A percentile compares a stretch with the other conserved stretches of the same genome.
phyloP scores from a whole-genome alignment of 768 basidiomycete genomes.

The Collybiopsis confluens region DNA sequence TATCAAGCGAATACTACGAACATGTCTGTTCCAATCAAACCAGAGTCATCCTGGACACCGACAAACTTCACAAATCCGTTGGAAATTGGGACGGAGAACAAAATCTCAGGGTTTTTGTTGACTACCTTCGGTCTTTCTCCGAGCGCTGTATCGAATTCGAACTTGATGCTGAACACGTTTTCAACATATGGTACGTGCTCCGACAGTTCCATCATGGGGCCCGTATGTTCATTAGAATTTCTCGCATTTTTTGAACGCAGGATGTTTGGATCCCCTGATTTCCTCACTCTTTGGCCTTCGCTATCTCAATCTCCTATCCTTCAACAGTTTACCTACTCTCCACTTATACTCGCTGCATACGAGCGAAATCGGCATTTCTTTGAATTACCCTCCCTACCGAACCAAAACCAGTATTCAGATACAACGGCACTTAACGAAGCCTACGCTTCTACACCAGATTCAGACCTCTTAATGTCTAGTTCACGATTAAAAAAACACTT shows the following conservation, averaged over 20 bases:
- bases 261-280: constrained; percentile 40
- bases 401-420: no score
- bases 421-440: no score
- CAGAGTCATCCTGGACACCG: constrained; percentile 23
- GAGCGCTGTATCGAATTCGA: constrained; percentile 48
- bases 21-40: constrained; percentile 35
- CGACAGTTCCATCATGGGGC: no score
- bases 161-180: constrained; percentile 33
- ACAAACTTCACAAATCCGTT: constrained; percentile 18
- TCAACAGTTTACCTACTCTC: constrained; percentile 56
- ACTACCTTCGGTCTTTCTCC: constrained; percentile 35
- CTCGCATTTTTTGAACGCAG: constrained; percentile 28
- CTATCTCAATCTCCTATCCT: constrained; percentile 46
- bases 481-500: no score
- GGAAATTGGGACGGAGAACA: constrained; percentile 24
- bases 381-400: neutral
- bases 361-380: constrained; percentile 44
- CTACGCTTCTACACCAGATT: no score
- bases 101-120: constrained; percentile 41
- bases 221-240: constrained; percentile 10
- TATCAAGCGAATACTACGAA: constrained; percentile 36
- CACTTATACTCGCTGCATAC: constrained; percentile 48
- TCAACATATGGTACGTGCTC: constrained; percentile 52
- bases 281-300: constrained; percentile 41
- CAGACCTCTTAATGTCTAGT: no score